These are phyloP conservation scores for Tetracladium marchalianum DNA, from an alignment of 495 filamentous ascomycete species.

Conservation along the genomic window DNA sequence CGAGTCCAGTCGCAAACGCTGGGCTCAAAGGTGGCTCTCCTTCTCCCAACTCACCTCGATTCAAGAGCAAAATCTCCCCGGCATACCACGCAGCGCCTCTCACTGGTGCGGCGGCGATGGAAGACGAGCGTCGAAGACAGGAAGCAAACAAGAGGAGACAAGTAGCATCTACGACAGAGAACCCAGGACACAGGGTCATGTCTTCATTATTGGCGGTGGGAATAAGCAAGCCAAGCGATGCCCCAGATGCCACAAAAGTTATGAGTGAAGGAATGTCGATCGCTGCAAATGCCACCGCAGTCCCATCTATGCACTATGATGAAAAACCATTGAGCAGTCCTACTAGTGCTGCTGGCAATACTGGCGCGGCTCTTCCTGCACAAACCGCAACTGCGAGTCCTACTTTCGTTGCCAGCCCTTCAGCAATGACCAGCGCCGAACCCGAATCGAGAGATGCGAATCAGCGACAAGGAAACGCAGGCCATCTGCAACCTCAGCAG, in stretches of 20 bases:
- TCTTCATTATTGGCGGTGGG: slow-evolving; percentile 42
- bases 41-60: slow-evolving; percentile 39
- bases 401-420: slow-evolving; percentile 20
- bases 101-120: slow-evolving; percentile 45
- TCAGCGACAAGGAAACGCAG: slow-evolving; percentile 23
- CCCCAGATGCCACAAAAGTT: slow-evolving; percentile 23
- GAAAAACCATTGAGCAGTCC: slow-evolving; percentile 32
- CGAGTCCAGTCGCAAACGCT: slow-evolving; percentile 24
- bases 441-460: slow-evolving; percentile 8
- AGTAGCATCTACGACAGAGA: slow-evolving; percentile 33
- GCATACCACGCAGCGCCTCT: slow-evolving; percentile 34
- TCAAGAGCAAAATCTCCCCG: slow-evolving; percentile 34
- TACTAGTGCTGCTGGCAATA: slow-evolving; percentile 32
- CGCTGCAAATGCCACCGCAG: slow-evolving; percentile 28
- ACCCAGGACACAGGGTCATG: slow-evolving; percentile 42
- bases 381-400: slow-evolving; percentile 35
- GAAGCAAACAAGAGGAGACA: slow-evolving; percentile 36
- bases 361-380: slow-evolving; percentile 25
- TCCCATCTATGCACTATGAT: slow-evolving; percentile 22
- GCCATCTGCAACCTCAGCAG: slow-evolving; percentile 25
- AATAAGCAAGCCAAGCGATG: slow-evolving; percentile 43
- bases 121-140: slow-evolving; percentile 39
- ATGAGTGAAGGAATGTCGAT: slow-evolving; percentile 31
- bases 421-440: slow-evolving; percentile 15
- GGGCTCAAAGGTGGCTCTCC: slow-evolving; percentile 30